Conservation (phyloP, 2,329 filamentous ascomycete species). For the Fusarium tricinctum region DNA sequence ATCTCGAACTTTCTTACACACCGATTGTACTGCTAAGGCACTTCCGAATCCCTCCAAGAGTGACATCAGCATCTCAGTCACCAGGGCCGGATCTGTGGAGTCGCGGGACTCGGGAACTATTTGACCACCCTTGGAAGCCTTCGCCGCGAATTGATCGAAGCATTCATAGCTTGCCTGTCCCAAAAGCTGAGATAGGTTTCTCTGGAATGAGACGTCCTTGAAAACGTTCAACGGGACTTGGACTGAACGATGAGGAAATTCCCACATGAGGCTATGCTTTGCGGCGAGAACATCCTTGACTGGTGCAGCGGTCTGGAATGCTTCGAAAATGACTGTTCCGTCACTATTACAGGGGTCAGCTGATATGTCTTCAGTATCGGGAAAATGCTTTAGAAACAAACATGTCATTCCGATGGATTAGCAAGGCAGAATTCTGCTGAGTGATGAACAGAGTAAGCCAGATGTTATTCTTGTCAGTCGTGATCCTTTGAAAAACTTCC, state of each 20-base stretch:
- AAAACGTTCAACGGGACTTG: conserved; percentile 57
- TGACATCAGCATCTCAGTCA: conserved; percentile 72
- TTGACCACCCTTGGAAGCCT: conserved; percentile 65
- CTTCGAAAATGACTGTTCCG: conserved; percentile 60
- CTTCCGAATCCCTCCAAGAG: conserved; percentile 69
- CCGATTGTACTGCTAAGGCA: conserved; percentile 50
- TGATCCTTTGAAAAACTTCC: neutral
- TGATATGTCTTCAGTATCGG: neutral
- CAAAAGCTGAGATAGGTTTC: conserved; percentile 65
- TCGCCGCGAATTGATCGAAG: conserved; percentile 66
- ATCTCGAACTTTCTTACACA: conserved; percentile 73
- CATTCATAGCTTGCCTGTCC: conserved; percentile 68
- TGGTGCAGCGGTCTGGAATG: conserved; percentile 70
- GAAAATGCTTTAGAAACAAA: conserved; percentile 2
- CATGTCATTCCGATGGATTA: conserved; percentile 44
- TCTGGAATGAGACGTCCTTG: conserved; percentile 58
- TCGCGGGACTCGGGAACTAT: conserved; percentile 69
- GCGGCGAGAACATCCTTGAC: conserved; percentile 66
- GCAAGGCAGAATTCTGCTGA: conserved; percentile 53
- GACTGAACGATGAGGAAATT: conserved; percentile 71
- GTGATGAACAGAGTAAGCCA: conserved; percentile 41
- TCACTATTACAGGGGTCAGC: conserved; percentile 26
- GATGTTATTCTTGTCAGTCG: neutral
- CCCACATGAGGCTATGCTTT: conserved; percentile 66
- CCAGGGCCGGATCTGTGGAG: conserved; percentile 67